Conservation (phyloP, 345 rosid genomes). For the Linum trigynum region DNA sequence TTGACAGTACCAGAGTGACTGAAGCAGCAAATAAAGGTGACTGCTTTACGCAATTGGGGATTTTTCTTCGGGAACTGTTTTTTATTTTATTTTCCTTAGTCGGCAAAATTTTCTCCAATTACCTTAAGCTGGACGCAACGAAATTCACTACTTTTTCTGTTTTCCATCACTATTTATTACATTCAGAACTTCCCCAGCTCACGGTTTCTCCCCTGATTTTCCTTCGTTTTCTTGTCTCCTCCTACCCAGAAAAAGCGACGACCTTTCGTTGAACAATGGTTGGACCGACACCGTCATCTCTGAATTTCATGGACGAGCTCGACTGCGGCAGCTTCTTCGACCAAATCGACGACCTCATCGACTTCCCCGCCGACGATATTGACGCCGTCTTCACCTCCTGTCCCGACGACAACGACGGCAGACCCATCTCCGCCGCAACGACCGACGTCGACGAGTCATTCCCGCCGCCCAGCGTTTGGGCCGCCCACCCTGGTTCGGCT, state of each 20-base stretch:
- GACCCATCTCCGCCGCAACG: conserved; percentile 7
- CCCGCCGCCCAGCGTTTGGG: conserved; percentile 46
- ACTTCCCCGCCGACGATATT: conserved; percentile 66
- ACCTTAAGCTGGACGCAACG: neutral
- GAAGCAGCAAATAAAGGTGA: neutral
- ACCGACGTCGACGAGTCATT: conserved; percentile 24
- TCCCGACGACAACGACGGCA: conserved; percentile 3
- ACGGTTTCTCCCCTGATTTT: neutral
- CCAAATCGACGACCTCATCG: conserved; percentile 81
- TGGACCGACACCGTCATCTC: conserved; percentile 25
- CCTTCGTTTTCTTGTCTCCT: conserved; percentile 6
- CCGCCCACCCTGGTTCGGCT: conserved; percentile 48
- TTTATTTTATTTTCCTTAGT: neutral
- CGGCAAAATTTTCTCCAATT: too few species aligned
- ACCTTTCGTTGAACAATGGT: conserved; percentile 32
- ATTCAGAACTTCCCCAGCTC: neutral
- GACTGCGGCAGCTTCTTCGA: conserved; percentile 95
- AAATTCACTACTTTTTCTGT: neutral
- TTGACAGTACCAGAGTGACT: neutral
- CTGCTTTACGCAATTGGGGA: neutral
- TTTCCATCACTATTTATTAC: neutral
- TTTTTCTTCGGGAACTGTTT: neutral
- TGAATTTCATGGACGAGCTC: conserved; percentile 58
- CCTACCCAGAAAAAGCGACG: conserved; percentile 20
- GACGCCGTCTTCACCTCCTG: conserved; percentile 32